Evolutionary conservation across 129 eudicot species (phyloP), one percentile per base, ranked within the genome.

Genomic region (Chrysanthemum makinoi): DNA sequence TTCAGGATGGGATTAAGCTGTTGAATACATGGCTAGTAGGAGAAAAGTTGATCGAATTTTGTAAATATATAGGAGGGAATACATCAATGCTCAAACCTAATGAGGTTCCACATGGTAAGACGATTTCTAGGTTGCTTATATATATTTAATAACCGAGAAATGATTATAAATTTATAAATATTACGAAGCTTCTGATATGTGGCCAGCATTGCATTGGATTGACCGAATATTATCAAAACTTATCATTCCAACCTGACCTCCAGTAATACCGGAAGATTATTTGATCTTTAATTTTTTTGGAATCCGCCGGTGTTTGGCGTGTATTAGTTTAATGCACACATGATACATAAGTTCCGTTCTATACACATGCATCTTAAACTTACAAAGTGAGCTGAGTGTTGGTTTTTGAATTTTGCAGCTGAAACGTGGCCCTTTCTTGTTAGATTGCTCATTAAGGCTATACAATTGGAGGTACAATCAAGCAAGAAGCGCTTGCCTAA

Each of bases 341-440:
- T 11, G 47, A 33, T 33, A 54, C 49, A 50, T 39, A 39, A 70
- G 33, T 76, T 6, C 16, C 55, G 74, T 72, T 53, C 5, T 16
- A 19, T 69, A 9, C 28, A 44, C 33, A 56, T 70, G 70, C 33
- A 58, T 69, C 47, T 58, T 66, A 35, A 28, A 28, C 33, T 22
- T 57, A 16, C 53, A 24, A 19, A 10, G 26, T n/a, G 10, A 65
- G 20, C 43, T 59, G 75, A 80, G 46, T 65, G 52, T 69, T 70
- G 73, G 46, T 54, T 22, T 43, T 53, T 17, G 13, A 16, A 63
- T 59, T 12, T 35, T 74, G 83, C 89, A 94, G 98, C 90, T 69
- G 89, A 89, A 77, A 94, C 95, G 20, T 94, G 98, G 98, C 93
- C 98, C 2, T 89, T 85, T 75, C 90, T 94, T 35, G 80, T 90